phyloP scores from a whole-genome alignment of 2,329 filamentous ascomycete species.

The Clonostachys rosea region DNA sequence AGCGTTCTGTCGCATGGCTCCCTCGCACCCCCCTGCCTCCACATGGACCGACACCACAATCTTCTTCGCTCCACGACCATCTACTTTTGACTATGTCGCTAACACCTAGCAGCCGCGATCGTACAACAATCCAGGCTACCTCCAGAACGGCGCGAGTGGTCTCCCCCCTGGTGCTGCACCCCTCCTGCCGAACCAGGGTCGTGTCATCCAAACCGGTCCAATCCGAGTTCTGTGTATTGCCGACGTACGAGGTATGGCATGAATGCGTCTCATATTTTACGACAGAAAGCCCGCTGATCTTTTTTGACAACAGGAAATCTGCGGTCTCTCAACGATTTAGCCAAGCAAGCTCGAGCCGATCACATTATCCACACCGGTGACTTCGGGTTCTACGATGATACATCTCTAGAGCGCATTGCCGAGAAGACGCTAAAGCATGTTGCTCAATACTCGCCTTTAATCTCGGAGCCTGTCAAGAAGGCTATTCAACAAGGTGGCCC shows the following conservation, averaged over 20 bases:
- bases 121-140: conserved; percentile 49
- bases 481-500: conserved; percentile 60
- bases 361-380: conserved; percentile 99
- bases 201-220: conserved; percentile 60
- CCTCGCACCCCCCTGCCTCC: conserved; percentile 5
- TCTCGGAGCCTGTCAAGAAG: conserved; percentile 73
- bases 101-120: conserved; percentile 30
- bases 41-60: neutral
- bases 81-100: conserved; percentile 4
- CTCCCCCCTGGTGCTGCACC: conserved; percentile 56
- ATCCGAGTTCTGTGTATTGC: conserved; percentile 67
- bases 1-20: neutral
- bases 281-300: too few relatives aligned
- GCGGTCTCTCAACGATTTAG: conserved; percentile 91
- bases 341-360: conserved; percentile 89
- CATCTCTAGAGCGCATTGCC: conserved; percentile 91
- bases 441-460: conserved; percentile 93
- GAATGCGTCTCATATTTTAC: neutral
- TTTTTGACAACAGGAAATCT: conserved; percentile 69
- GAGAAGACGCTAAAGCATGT: conserved; percentile 99
- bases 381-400: conserved; percentile 98
- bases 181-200: conserved; percentile 63
- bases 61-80: conserved; percentile 5
- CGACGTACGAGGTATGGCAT: conserved; percentile 61
- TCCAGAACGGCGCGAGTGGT: conserved; percentile 57